phyloP scores from a whole-genome alignment of 2,329 filamentous ascomycete genomes.

The Penicillium sp. region DNA sequence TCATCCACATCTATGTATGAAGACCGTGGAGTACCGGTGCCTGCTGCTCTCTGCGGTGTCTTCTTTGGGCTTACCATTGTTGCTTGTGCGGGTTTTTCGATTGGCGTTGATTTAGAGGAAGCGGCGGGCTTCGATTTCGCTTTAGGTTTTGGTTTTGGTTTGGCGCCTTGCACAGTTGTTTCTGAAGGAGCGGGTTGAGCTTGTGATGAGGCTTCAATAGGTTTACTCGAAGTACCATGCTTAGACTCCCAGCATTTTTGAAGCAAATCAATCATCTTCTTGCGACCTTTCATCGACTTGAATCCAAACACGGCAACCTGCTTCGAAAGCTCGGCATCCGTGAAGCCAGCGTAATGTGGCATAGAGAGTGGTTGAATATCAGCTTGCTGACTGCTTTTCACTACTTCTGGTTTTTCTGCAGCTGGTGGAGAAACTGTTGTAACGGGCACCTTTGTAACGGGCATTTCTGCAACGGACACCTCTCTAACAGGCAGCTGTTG shows the following conservation, averaged over 20 bases:
- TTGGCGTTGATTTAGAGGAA: not conserved
- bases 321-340: slow-evolving; percentile 62
- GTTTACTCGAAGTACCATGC: slow-evolving; percentile 31
- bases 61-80: not conserved
- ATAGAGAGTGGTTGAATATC: slow-evolving; percentile 24
- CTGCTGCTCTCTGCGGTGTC: not conserved
- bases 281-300: slow-evolving; percentile 67
- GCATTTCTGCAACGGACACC: not conserved
- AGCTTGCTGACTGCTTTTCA: not conserved
- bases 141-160: slow-evolving; percentile 12
- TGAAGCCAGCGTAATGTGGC: slow-evolving; percentile 62
- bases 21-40: not conserved
- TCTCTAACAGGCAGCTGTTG: not conserved
- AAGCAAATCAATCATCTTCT: slow-evolving; percentile 68
- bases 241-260: slow-evolving; percentile 70
- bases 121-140: slow-evolving; percentile 2
- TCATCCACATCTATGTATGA: slow-evolving; percentile 35
- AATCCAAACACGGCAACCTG: slow-evolving; percentile 68
- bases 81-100: not conserved
- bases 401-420: not conserved
- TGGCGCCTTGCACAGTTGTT: not conserved
- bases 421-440: not conserved
- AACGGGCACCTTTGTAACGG: not conserved
- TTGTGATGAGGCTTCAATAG: slow-evolving; percentile 19
- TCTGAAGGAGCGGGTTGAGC: not conserved